These are phyloP conservation scores for Huntiella decipiens DNA, from an alignment of 2,329 filamentous ascomycete species.

Conservation along the genomic window DNA sequence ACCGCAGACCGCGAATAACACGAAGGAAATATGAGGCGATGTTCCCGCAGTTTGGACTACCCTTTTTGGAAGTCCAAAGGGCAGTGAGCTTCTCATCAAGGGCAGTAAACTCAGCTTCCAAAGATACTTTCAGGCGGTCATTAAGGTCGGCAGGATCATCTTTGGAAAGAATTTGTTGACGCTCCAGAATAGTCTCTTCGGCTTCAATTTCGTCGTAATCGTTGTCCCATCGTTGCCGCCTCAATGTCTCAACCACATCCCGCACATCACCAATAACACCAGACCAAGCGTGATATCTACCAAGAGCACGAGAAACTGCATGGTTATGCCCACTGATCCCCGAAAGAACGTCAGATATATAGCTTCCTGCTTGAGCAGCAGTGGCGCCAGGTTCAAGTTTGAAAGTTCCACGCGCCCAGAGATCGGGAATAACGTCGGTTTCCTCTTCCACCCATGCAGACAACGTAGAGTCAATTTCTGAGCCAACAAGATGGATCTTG, in stretches of 20 bases:
- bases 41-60: conserved; percentile 28
- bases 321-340: conserved; percentile 55
- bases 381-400: conserved; percentile 43
- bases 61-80: conserved; percentile 29
- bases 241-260: conserved; percentile 43
- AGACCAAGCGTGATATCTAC: conserved; percentile 54
- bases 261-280: conserved; percentile 50
- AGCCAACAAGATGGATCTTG: conserved; percentile 45
- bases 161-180: conserved; percentile 48
- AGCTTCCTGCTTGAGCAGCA: conserved; percentile 29
- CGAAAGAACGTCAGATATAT: conserved; percentile 51
- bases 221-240: conserved; percentile 54
- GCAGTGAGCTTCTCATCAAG: conserved; percentile 36
- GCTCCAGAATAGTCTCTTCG: conserved; percentile 47
- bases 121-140: conserved; percentile 34
- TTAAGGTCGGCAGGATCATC: conserved; percentile 50
- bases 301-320: conserved; percentile 40
- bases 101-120: conserved; percentile 36
- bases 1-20: conserved; percentile 53
- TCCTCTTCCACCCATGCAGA: conserved; percentile 37
- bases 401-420: conserved; percentile 46
- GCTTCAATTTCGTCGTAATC: conserved; percentile 57
- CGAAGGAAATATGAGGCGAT: conserved; percentile 52
- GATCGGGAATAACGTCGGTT: conserved; percentile 29
- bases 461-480: conserved; percentile 42